phyloP scores from a whole-genome alignment of 1,139 yeast species.

The Yarrowia galli region DNA sequence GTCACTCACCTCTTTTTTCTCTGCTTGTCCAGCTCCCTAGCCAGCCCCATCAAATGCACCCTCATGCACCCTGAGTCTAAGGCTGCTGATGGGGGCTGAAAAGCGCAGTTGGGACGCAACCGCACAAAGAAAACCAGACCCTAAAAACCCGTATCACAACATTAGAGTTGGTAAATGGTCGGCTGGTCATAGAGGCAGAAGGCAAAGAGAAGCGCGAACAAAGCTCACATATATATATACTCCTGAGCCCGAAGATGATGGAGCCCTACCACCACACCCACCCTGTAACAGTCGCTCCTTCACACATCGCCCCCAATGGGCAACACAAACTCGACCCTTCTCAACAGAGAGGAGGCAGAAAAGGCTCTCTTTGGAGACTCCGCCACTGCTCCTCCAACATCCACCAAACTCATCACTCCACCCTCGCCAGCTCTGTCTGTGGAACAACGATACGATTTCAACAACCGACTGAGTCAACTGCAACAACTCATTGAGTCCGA shows the following conservation, averaged over 20 bases:
- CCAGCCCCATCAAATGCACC: conserved; percentile 21
- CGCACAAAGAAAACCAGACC: background rate
- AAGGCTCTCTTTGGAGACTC: conserved; percentile 44
- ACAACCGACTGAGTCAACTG: conserved; percentile 15
- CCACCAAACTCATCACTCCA: conserved; percentile 63
- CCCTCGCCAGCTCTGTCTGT: conserved; percentile 93
- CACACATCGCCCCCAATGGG: conserved; percentile 28
- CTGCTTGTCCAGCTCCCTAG: background rate
- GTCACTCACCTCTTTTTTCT: background rate
- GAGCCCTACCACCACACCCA: background rate
- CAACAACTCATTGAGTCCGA: conserved; percentile 13
- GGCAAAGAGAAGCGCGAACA: background rate
- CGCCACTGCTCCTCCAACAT: background rate
- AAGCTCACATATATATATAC: background rate
- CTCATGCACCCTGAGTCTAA: background rate
- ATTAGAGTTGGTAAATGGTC: conserved; percentile 13
- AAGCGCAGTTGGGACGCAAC: conserved; percentile 15
- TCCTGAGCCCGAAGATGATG: background rate
- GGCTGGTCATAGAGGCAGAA: conserved; percentile 25
- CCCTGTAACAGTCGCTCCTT: conserved; percentile 7
- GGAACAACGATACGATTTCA: conserved; percentile 81
- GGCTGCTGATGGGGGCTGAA: conserved; percentile 31
- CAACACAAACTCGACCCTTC: conserved; percentile 37
- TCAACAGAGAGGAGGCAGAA: conserved; percentile 37
- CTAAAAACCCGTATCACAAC: background rate